Conservation (phyloP, 371 early-diverging fungal genomes). For the Saksenaea vasiformis region DNA sequence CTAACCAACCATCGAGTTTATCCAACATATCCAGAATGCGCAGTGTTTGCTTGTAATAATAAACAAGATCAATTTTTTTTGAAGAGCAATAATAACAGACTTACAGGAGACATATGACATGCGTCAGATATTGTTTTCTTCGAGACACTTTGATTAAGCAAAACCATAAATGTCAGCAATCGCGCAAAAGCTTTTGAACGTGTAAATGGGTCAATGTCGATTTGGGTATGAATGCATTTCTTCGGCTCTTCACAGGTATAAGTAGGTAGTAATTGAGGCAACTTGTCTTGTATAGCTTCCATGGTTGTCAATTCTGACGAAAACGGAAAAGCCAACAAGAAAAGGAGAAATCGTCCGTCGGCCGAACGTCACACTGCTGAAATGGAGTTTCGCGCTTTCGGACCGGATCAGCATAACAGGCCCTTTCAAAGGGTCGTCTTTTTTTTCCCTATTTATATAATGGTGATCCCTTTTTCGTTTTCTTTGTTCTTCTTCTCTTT, state of each 20-base stretch:
- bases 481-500: neutral
- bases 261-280: slow-evolving; percentile 3
- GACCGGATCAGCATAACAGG: neutral
- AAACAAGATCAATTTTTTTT: neutral
- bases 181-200: slow-evolving; percentile 68
- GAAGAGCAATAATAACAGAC: neutral
- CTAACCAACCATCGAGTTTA: slow-evolving; percentile 71
- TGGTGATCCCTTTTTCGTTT: neutral
- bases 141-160: slow-evolving; percentile 69
- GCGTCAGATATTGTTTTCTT: slow-evolving; percentile 61
- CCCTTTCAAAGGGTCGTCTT: neutral
- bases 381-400: neutral
- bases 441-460: neutral
- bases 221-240: slow-evolving; percentile 58
- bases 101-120: slow-evolving; percentile 56
- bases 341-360: neutral
- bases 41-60: slow-evolving; percentile 45
- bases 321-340: neutral
- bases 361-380: neutral
- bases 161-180: slow-evolving; percentile 71
- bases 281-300: neutral
- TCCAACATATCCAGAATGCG: slow-evolving; percentile 65
- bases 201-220: slow-evolving; percentile 58
- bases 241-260: slow-evolving; percentile 41
- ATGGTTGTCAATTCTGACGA: neutral